phyloP scores from a whole-genome alignment of 345 rosid genomes.

The Ricinus communis region DNA sequence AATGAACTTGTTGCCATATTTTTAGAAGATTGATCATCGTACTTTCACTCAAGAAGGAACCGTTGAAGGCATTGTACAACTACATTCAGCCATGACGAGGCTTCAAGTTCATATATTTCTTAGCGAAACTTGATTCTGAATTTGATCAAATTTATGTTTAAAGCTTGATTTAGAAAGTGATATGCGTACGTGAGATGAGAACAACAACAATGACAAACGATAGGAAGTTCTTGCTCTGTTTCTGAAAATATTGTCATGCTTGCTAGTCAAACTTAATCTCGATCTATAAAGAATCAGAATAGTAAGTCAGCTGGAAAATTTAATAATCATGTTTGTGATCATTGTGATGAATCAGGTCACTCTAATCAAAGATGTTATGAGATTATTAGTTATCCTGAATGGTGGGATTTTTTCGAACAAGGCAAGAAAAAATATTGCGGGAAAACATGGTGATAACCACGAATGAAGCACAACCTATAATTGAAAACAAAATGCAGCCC shows the following conservation, averaged over 20 bases:
- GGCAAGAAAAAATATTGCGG: not conserved
- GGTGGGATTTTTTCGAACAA: not conserved
- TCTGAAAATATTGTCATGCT: not conserved
- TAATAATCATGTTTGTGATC: not conserved
- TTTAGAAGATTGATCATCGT: not conserved
- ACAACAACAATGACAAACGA: not conserved
- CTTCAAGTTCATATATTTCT: conserved; percentile 4
- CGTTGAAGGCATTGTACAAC: not conserved
- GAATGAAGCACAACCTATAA: not conserved
- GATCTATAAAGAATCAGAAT: not conserved
- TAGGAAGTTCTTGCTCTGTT: not conserved
- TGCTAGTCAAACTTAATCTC: not conserved
- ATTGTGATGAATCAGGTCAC: not conserved
- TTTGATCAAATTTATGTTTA: not conserved
- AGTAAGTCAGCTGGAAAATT: not conserved
- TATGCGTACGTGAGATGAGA: not conserved
- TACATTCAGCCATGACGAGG: not conserved
- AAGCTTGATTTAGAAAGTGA: not conserved
- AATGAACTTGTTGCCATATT: not conserved
- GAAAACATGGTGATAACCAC: not conserved
- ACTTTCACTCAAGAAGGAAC: not conserved
- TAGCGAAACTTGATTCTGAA: not conserved
- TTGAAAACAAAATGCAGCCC: not conserved
- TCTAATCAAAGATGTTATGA: not conserved
- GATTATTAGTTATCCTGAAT: not conserved